phyloP scores from a whole-genome alignment of 306 rosid species.

The Glycine latifolia region DNA sequence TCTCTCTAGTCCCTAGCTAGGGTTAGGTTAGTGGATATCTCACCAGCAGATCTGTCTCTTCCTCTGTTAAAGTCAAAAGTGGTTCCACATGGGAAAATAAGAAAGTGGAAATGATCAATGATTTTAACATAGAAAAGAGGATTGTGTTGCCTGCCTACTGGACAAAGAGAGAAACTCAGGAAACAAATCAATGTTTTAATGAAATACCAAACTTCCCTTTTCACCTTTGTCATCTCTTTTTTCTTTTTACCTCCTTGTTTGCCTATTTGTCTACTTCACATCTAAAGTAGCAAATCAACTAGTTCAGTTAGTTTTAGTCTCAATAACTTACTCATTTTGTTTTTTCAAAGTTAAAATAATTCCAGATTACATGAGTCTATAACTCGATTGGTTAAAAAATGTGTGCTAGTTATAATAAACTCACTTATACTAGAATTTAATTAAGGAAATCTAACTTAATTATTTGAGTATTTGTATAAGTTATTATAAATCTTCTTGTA shows the following conservation, averaged over 20 bases:
- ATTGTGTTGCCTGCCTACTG: slow-evolving; percentile 62
- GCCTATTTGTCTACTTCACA: too few species aligned
- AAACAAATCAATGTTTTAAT: slow-evolving; percentile 50
- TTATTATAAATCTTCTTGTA: too few species aligned
- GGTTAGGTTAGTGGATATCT: slow-evolving; percentile 46
- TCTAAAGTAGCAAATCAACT: too few species aligned
- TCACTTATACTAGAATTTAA: too few species aligned
- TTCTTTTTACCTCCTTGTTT: slow-evolving; percentile 34
- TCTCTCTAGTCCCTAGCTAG: slow-evolving; percentile 35
- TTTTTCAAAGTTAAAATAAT: background rate
- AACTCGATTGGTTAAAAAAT: too few species aligned
- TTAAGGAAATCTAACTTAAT: too few species aligned
- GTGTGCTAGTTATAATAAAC: too few species aligned
- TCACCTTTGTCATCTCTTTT: slow-evolving; percentile 29
- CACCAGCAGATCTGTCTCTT: slow-evolving; percentile 39
- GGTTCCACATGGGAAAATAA: slow-evolving; percentile 48
- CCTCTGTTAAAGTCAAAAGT: slow-evolving; percentile 51
- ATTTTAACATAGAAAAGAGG: slow-evolving; percentile 43
- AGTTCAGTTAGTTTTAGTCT: background rate
- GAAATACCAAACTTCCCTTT: slow-evolving; percentile 23
- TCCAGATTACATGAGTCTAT: too few species aligned
- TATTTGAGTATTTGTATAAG: too few species aligned
- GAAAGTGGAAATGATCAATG: slow-evolving; percentile 47
- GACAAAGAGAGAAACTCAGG: slow-evolving; percentile 54
- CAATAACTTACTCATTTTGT: background rate